A percentile compares a stretch with the other conserved stretches of the same genome.
phyloP scores from a whole-genome alignment of 371 early-diverging fungal genomes.

The Chytridium lagenaria region DNA sequence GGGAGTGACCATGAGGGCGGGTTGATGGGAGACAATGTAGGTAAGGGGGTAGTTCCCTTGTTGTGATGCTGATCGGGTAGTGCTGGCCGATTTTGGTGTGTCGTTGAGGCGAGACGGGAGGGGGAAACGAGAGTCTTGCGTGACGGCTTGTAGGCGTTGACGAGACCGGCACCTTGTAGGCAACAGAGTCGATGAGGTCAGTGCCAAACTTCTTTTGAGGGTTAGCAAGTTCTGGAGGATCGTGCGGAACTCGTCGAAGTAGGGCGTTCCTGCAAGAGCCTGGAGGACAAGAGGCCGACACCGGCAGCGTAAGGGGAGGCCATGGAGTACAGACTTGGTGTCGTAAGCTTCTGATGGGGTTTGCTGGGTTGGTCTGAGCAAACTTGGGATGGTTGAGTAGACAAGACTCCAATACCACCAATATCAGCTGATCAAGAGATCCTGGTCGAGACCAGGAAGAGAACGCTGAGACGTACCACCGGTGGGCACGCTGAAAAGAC shows the following conservation, averaged over 20 bases:
- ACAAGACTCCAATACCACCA: slow-evolving; percentile 37
- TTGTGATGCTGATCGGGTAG: slow-evolving; percentile 53
- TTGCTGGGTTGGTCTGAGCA: background rate
- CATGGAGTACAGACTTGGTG: slow-evolving; percentile 38
- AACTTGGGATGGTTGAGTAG: slow-evolving; percentile 29
- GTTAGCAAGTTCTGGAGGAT: slow-evolving; percentile 51
- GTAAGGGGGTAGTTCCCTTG: slow-evolving; percentile 61
- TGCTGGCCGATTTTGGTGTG: slow-evolving; percentile 52
- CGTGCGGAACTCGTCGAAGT: slow-evolving; percentile 14
- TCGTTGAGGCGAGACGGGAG: slow-evolving; percentile 61
- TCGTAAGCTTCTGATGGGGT: slow-evolving; percentile 13
- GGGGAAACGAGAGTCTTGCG: slow-evolving; percentile 59
- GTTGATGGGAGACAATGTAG: slow-evolving; percentile 57
- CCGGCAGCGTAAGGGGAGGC: slow-evolving; percentile 50
- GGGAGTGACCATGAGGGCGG: slow-evolving; percentile 26
- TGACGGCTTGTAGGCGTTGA: slow-evolving; percentile 69
- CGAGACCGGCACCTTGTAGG: slow-evolving; percentile 75
- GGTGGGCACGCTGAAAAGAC: slow-evolving; percentile 27
- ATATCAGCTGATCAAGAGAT: slow-evolving; percentile 32
- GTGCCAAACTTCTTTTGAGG: slow-evolving; percentile 32
- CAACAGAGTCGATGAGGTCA: slow-evolving; percentile 51
- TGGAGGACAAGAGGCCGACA: slow-evolving; percentile 15
- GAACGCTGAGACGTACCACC: slow-evolving; percentile 56
- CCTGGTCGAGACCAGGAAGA: slow-evolving; percentile 40
- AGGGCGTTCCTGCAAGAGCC: background rate